phyloP scores from a whole-genome alignment of 257 asterid species.

The Fraxinus excelsior region DNA sequence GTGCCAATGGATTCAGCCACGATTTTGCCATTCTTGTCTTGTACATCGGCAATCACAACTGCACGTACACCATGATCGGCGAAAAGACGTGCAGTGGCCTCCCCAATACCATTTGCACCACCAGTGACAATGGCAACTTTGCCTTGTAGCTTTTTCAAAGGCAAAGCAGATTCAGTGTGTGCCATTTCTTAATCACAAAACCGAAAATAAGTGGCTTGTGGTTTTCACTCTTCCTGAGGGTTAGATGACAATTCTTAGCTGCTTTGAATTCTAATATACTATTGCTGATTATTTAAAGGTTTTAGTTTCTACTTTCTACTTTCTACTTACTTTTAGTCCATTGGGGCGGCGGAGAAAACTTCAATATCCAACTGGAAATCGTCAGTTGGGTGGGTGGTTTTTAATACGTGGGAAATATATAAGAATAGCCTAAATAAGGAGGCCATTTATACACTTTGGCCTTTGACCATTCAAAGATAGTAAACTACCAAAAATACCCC shows the following conservation, averaged over 20 bases:
- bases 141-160: constrained; percentile 21
- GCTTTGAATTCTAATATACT: no score
- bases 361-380: no score
- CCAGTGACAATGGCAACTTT: constrained; percentile 38
- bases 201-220: no score
- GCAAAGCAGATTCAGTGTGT: neutral
- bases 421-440: no score
- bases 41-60: constrained; percentile 29
- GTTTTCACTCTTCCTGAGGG: neutral
- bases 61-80: constrained; percentile 25
- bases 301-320: no score
- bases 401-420: no score
- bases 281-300: neutral
- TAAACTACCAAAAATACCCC: no score
- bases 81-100: constrained; percentile 27
- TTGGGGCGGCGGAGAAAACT: neutral
- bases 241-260: neutral
- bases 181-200: no score
- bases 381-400: no score
- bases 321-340: neutral
- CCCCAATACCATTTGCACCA: constrained; percentile 38
- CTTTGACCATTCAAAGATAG: no score
- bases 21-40: constrained; percentile 26
- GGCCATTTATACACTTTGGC: no score
- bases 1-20: constrained; percentile 29